A percentile compares a stretch with the other conserved stretches of the same genome.
Conservation (phyloP, 179 eudicot species). For the Drosera spatulata region DNA sequence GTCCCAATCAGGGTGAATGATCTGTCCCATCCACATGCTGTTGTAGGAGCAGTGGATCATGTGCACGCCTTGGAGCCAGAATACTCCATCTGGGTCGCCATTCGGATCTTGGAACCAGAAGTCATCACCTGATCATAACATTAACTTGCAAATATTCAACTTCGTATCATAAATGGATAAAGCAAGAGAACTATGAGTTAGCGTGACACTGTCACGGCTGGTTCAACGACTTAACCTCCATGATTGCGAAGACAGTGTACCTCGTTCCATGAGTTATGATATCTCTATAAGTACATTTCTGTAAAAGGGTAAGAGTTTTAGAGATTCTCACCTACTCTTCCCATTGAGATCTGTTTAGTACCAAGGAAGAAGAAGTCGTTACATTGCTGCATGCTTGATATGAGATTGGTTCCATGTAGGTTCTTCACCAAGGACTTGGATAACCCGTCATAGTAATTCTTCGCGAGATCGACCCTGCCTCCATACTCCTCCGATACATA, state of each 20-base stretch:
- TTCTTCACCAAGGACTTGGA: constrained; percentile 43
- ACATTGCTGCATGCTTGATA: constrained; percentile 65
- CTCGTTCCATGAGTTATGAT: too few relatives aligned
- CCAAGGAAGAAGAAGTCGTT: constrained; percentile 69
- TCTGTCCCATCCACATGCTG: constrained; percentile 72
- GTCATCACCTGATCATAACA: constrained; percentile 36
- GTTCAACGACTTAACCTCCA: too few relatives aligned
- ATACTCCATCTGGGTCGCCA: constrained; percentile 55
- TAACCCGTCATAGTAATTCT: constrained; percentile 41
- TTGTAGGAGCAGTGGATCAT: constrained; percentile 69
- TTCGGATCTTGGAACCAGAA: constrained; percentile 54
- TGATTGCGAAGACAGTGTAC: too few relatives aligned
- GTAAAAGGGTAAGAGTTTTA: neutral
- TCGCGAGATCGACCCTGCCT: constrained; percentile 57
- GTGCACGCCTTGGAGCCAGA: constrained; percentile 65
- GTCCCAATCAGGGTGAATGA: constrained; percentile 67
- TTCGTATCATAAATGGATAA: neutral
- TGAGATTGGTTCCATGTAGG: constrained; percentile 44
- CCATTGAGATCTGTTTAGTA: constrained; percentile 47
- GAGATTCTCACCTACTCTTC: constrained; percentile 48
- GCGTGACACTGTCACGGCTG: too few relatives aligned
- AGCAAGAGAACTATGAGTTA: neutral
- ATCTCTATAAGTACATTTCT: neutral
- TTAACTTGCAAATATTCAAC: neutral
- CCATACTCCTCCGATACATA: constrained; percentile 44